Conservation (phyloP, 1,284 basidiomycete genomes). For the Microbotryum silenes-acaulis region DNA sequence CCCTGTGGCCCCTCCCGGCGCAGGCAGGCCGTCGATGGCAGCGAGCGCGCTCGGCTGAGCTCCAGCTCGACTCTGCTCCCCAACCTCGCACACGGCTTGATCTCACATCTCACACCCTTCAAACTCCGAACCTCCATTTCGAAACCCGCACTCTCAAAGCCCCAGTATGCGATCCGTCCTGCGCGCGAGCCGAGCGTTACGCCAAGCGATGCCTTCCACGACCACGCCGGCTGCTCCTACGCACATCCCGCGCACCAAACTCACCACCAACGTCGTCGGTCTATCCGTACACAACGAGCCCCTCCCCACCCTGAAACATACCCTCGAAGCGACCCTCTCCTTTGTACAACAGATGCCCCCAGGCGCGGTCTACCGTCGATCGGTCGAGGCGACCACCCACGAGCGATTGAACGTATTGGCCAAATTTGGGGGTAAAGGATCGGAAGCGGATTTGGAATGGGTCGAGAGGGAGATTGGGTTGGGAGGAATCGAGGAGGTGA, state of each 20-base stretch:
- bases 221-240: not conserved
- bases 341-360: conserved; percentile 63
- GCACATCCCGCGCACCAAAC: conserved; percentile 12
- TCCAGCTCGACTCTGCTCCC: too few species aligned
- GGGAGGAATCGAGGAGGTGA: conserved; percentile 72
- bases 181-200: too few species aligned
- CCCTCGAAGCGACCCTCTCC: conserved; percentile 72
- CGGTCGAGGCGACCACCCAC: conserved; percentile 76
- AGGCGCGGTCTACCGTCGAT: conserved; percentile 82
- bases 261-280: conserved; percentile 38
- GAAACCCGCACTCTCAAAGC: too few species aligned
- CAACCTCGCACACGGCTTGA: too few species aligned
- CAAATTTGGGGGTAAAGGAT: conserved; percentile 49
- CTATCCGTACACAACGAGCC: conserved; percentile 60
- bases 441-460: conserved; percentile 48
- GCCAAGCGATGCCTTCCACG: not conserved
- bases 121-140: too few species aligned
- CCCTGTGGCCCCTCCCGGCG: too few species aligned
- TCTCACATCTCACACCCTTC: too few species aligned
- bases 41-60: too few species aligned
- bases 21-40: too few species aligned
- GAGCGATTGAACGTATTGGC: conserved; percentile 70
- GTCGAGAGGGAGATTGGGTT: conserved; percentile 67
- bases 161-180: too few species aligned
- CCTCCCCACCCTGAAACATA: conserved; percentile 63